A percentile compares a stretch with the other conserved stretches of the same genome.
Conservation (phyloP, 2,329 filamentous ascomycete genomes). For the Colletotrichum magnum region DNA sequence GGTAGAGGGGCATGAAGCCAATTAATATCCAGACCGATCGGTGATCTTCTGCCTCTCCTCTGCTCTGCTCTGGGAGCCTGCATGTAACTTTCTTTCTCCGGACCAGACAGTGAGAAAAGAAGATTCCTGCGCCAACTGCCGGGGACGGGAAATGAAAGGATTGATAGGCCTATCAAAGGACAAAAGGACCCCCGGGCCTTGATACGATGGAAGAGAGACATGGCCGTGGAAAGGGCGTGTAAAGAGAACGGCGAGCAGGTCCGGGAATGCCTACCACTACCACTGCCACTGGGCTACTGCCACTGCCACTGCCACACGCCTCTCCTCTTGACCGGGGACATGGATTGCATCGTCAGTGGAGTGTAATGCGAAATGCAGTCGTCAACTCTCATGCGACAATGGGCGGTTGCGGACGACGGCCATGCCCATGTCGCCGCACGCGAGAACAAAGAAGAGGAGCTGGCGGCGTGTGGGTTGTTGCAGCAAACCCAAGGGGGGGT, state of each 20-base stretch:
- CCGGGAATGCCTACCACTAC: neutral
- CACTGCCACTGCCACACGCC: slow-evolving; percentile 25
- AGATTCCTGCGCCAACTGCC: slow-evolving; percentile 32
- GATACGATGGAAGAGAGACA: slow-evolving; percentile 30
- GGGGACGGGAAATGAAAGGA: slow-evolving; percentile 40
- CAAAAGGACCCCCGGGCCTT: slow-evolving; percentile 15
- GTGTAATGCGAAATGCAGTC: slow-evolving; percentile 30
- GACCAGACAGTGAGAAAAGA: slow-evolving; percentile 21
- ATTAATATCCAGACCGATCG: slow-evolving; percentile 13
- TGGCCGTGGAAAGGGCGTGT: slow-evolving; percentile 13
- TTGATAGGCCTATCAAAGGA: slow-evolving; percentile 34
- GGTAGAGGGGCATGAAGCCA: slow-evolving; percentile 3
- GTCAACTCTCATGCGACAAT: slow-evolving; percentile 34
- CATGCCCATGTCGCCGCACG: slow-evolving; percentile 32
- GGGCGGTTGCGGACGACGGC: slow-evolving; percentile 38
- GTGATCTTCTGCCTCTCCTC: neutral
- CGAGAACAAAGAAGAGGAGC: slow-evolving; percentile 39
- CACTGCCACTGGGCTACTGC: neutral
- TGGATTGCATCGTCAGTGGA: slow-evolving; percentile 15
- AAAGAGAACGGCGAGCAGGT: slow-evolving; percentile 9
- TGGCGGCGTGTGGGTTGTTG: slow-evolving; percentile 28
- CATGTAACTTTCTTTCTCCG: slow-evolving; percentile 9
- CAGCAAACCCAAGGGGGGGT: slow-evolving; percentile 25
- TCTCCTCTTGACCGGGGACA: no score
- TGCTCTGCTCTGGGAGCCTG: slow-evolving; percentile 9